Base-by-base conservation (phyloP, 345 rosid genomes). In the Pugionium cornutum region DNA sequence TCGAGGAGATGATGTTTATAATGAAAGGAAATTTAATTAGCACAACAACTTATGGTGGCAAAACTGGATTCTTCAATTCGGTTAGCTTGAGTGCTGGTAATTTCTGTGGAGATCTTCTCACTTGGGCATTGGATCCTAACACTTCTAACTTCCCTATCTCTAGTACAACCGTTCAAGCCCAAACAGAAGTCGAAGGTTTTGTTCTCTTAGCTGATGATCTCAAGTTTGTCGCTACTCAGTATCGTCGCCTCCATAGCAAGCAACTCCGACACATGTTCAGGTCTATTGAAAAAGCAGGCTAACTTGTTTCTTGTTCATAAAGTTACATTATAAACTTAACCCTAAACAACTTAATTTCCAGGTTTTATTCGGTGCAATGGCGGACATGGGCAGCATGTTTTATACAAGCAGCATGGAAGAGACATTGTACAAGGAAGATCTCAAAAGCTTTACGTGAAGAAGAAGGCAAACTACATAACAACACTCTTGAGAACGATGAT, bases 91-190 rank as follows among this genome's bases (percentile, higher is more conserved):
- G 0, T 2, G 69, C 79, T 28, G 79, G 79, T 37, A 73, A 72
- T 31, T 79, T 68, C 39, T 75, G 77, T 56, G 82, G 82, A 32
- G 82, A 75, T 44, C 72, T 79, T 58, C 77, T 79, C 36, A 76
- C 75, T 28, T 55, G 83, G 82, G 88, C 86, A 36, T 58, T 84
- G 2, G 84, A 84, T 67, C 84, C 86, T 11, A 73, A 78, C 47
- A 46, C 64, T 65, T 51, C 73, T 36, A 36, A 75, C 9, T 50
- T 72, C 18, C 82, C 82, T 37, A 68, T 60, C 66, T 79, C 82
- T 11, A 72, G 46, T 26, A 64, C 73, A 59, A 71, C 77, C 0
- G 77, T 79, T 43, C 42, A 59, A 48, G 77, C 82, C 37, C 1
- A 1, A 28, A 68, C 74, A 41, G 79, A 79, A 59, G 82, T 79